Base-by-base conservation (phyloP, 371 early-diverging fungal genomes). In the Mortierella sp. region DNA sequence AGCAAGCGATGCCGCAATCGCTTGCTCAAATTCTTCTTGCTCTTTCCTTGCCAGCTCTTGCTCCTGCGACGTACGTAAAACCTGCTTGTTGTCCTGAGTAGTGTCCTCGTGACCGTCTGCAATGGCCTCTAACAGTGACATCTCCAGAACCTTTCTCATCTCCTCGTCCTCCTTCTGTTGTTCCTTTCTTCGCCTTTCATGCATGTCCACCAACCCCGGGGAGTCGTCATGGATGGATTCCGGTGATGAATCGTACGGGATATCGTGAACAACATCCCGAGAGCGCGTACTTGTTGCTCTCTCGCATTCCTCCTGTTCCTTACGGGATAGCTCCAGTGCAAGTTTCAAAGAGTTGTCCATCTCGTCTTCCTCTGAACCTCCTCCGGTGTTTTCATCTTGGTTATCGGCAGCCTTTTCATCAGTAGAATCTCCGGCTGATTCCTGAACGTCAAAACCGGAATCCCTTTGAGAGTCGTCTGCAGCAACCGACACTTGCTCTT, bases 51-150 rank as follows among this genome's bases (percentile, higher is more conserved):
- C 39, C 32, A 60, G 24, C 2, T 56, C 53, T n/a, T 50, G 53
- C n/a, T 28, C 21, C 14, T 50, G 15, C 49, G 24, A 50, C 6
- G 5, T 23, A 15, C 28, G 17, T 24, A 42, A 28, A 19, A 21
- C 24, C 3, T 26, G 6, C 6, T 30, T 15, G 24, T 39, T 24
- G 34, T 26, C 14, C 7, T 3, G 19, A 2, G 12, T 2, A 6
- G 30, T 21, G 24, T 64, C 65, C 11, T 70, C 65, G 31, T 65
- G 66, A 1, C 78, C 70, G 30, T 76, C 66, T 1, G 70, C 65
- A 32, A 75, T 68, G 4, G 76, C 76, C 39, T 75, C 46, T 4
- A 75, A 37, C 14, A 52, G 41, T 11, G 78, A 76, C n/a, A 64
- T 4, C 41, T 76, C 78, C 27, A 76, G 46, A 4, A 64, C 66